These are phyloP conservation scores for Penicillium nucicola DNA, from an alignment of 495 filamentous ascomycete species.

Conservation along the genomic window DNA sequence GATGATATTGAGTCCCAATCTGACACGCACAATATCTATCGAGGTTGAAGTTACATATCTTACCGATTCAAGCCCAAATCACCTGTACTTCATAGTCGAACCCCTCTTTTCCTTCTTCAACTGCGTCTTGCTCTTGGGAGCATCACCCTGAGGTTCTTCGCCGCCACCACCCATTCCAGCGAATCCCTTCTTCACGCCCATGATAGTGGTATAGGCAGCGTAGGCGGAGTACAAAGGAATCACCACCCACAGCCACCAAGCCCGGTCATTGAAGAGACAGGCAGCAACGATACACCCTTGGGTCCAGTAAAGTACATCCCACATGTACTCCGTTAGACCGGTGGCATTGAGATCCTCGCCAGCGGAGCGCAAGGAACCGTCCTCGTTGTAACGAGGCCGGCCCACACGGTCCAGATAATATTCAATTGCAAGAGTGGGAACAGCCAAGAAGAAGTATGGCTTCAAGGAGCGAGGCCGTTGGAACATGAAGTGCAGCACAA, in stretches of 20 bases:
- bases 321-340: slow-evolving; percentile 95
- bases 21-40: neutral
- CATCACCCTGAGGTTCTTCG: slow-evolving; percentile 12
- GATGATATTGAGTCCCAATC: neutral
- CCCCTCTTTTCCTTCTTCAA: slow-evolving; percentile 62
- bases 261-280: slow-evolving; percentile 68
- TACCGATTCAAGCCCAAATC: slow-evolving; percentile 3
- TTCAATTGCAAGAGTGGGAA: slow-evolving; percentile 74
- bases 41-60: neutral
- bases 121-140: slow-evolving; percentile 55
- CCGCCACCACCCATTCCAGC: slow-evolving; percentile 48
- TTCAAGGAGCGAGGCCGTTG: slow-evolving; percentile 64
- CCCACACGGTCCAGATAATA: slow-evolving; percentile 78
- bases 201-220: slow-evolving; percentile 62
- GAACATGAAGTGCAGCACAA: slow-evolving; percentile 64
- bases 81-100: slow-evolving; percentile 44
- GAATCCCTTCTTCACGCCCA: slow-evolving; percentile 64
- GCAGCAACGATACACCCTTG: slow-evolving; percentile 66
- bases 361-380: slow-evolving; percentile 64
- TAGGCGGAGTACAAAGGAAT: slow-evolving; percentile 69
- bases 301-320: slow-evolving; percentile 92
- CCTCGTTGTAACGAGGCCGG: slow-evolving; percentile 66
- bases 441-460: slow-evolving; percentile 67
- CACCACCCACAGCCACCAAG: slow-evolving; percentile 70
- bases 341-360: slow-evolving; percentile 88